Evolutionary conservation across 31 red algal genomes (phyloP), one percentile per base, ranked within the genome.

Genomic region (Asparagopsis taxiformis): DNA sequence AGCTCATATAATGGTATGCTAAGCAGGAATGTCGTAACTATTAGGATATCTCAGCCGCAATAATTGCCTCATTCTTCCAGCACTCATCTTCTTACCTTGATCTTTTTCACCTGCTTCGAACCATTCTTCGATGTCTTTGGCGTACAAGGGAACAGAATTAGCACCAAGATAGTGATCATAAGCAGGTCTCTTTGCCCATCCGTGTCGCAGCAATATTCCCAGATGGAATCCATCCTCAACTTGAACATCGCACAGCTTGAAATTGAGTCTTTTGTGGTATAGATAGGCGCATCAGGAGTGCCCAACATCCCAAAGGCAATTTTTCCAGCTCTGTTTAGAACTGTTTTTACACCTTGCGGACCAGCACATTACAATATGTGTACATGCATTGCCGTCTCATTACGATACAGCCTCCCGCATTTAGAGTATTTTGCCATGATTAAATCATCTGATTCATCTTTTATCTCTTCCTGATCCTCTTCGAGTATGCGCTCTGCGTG

Each of bases 161-260:
- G 5, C 55, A 7, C 68, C 68, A 3, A 72, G 15, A 3, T 22
- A 55, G 19, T 55, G 7, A 2, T 31, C 68, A 23, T 72, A 72
- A 6, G 43, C 3, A 13, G 68, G 68, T 19, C 5, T 10, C 16
- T 31, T 3, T 29, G 68, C 68, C 68, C 68, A 72, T 19, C 68
- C 68, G 5, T 58, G 5, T 58, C 9, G 19, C 5, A 22, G 19
- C 19, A 21, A 11, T 5, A 53, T 31, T 9, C 23, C 31, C 16
- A 15, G 8, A 0, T 72, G 0, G 3, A 41, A 22, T 29, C 4
- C 39, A 23, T 70, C 30, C 31, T 8, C 16, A 6, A 72, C 26
- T 30, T 53, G 16, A n/a, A n/a, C 38, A 17, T 55, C 39, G n/a
- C 33, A 36, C 20, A 35, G 8, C 4, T 11, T 28, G 41, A 31